These are phyloP conservation scores for Corynascus novoguineensis DNA, from an alignment of 495 filamentous ascomycete species.

Conservation along the genomic window DNA sequence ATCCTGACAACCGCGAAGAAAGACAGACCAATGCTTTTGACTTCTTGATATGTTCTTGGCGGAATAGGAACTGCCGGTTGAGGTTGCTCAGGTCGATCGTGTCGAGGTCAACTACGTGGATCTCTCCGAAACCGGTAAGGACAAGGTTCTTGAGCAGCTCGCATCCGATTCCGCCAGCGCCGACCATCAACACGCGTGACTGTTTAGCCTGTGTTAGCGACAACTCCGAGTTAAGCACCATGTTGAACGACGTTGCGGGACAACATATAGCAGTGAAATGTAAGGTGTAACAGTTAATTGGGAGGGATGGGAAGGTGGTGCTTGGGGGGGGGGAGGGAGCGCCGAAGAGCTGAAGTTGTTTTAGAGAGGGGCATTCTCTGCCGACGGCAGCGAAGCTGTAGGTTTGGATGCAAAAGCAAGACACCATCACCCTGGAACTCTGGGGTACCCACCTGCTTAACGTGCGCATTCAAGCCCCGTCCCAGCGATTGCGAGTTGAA, in stretches of 20 bases:
- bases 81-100: conserved; percentile 97
- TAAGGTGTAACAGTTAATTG: too few relatives aligned
- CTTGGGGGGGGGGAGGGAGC: neutral
- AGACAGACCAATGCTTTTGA: conserved; percentile 83
- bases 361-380: too few relatives aligned
- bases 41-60: conserved; percentile 96
- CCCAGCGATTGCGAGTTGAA: conserved; percentile 43
- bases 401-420: conserved; percentile 7
- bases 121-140: conserved; percentile 86
- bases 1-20: neutral
- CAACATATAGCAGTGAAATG: too few relatives aligned
- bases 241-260: conserved; percentile 12
- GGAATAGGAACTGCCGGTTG: conserved; percentile 96
- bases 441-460: conserved; percentile 42
- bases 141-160: conserved; percentile 97
- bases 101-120: conserved; percentile 95
- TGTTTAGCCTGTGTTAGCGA: conserved; percentile 40
- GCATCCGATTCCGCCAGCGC: conserved; percentile 95
- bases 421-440: conserved; percentile 12
- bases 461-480: conserved; percentile 36
- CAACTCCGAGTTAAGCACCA: conserved; percentile 1
- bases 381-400: neutral
- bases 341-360: neutral
- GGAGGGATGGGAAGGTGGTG: neutral
- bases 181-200: conserved; percentile 89